These are phyloP conservation scores for Blastomyces emzantsi DNA, from an alignment of 2,329 filamentous ascomycete species.

Conservation along the genomic window DNA sequence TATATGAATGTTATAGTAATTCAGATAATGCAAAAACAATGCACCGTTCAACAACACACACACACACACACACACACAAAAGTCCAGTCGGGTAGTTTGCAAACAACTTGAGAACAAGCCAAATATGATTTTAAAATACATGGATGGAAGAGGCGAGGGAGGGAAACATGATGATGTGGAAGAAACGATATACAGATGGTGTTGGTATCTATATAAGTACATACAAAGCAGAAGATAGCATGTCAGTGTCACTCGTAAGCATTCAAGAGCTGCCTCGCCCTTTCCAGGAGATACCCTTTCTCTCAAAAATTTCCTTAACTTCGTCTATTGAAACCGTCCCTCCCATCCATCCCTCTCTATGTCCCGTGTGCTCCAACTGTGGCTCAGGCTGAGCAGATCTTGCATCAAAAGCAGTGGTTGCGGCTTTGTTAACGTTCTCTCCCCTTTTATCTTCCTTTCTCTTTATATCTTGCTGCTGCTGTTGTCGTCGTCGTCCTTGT, in stretches of 20 bases:
- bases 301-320: neutral
- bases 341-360: no score
- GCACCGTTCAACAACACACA: neutral
- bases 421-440: neutral
- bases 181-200: neutral
- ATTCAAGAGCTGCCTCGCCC: neutral
- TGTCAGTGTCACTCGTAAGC: neutral
- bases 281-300: neutral
- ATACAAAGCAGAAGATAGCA: neutral
- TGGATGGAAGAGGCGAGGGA: neutral
- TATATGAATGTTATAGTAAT: neutral
- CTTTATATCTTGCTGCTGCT: neutral
- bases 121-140: neutral
- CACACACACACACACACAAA: no score
- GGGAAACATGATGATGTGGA: neutral
- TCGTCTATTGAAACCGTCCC: neutral
- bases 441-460: constrained; percentile 49
- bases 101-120: neutral
- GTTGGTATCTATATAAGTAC: neutral
- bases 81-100: neutral
- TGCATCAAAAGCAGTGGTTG: neutral
- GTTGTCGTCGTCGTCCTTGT: neutral
- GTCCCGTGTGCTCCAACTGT: neutral
- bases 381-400: neutral
- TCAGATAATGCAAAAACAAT: neutral